These are phyloP conservation scores for Malus fusca DNA, from an alignment of 306 rosid species.

Conservation along the genomic window DNA sequence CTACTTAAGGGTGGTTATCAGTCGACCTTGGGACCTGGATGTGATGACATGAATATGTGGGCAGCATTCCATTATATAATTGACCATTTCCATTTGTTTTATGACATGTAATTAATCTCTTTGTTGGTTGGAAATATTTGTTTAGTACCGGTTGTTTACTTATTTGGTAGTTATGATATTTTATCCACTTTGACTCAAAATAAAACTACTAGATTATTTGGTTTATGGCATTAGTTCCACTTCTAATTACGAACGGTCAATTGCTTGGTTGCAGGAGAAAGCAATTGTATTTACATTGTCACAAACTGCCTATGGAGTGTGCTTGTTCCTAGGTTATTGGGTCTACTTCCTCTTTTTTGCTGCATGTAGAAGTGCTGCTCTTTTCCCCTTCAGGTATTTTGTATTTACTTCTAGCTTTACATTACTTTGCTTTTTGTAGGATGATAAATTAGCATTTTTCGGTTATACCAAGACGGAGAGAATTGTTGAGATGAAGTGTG, in stretches of 20 bases:
- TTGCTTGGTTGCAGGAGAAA: constrained; percentile 66
- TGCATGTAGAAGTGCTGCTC: constrained; percentile 36
- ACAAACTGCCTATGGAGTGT: constrained; percentile 81
- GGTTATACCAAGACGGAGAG: neutral
- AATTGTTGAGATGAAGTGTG: neutral
- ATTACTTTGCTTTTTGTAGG: neutral
- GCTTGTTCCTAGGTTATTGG: constrained; percentile 89
- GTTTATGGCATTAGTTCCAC: constrained; percentile 9
- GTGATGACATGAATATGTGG: neutral
- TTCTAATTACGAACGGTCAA: constrained; percentile 19
- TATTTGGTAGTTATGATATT: neutral
- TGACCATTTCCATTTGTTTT: neutral
- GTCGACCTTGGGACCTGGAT: neutral
- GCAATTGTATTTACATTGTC: constrained; percentile 70
- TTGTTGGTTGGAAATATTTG: neutral
- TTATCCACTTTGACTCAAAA: neutral
- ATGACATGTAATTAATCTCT: neutral
- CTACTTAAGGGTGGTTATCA: neutral
- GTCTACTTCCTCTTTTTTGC: constrained; percentile 53
- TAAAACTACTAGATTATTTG: neutral
- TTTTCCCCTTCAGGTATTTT: constrained; percentile 84
- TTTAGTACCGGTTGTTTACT: neutral
- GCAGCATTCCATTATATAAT: too few relatives aligned
- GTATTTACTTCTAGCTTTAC: neutral
- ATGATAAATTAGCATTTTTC: neutral